Base-by-base conservation (phyloP, 192 early-diverging fungal species). In the Chytriomyces confervae region DNA sequence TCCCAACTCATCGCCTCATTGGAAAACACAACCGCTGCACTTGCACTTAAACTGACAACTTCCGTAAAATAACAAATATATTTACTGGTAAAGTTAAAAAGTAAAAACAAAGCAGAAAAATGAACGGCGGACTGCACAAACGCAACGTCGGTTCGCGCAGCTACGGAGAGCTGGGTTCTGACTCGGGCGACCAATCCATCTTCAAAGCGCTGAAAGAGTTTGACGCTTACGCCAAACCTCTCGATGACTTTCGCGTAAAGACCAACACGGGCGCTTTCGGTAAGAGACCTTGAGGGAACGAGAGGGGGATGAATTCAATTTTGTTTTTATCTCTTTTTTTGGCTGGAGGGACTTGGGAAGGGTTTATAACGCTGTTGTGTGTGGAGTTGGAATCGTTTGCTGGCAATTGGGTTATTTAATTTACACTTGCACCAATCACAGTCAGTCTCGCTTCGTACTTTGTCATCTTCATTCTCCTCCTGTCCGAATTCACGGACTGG, bases 241-340 rank as follows among this genome's bases (percentile, higher is more conserved):
- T 97, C 23, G 97, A 99, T 71, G 95, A 99, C 85, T 97, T 98
- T 86, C 88, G 90, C 62, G 85, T 92, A 20, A 91, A 93, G 78
- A 97, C 95, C 8, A 84, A 86, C 48, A 85, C 91, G 11, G 96
- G 95, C 50, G 95, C 93, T 13, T 69, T 85, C 62, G 89, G 93
- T 93, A 88, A 10, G 72, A 68, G 11, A 45, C 46, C 16, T 57
- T 57, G 16, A 57, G 36, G 36, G 36, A 36, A 36, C 36, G 36
- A 36, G 36, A 2, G 36, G 36, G 36, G 36, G 2, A 4, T 36
- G 36, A 36, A 36, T 36, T 36, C 36, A 36, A 36, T 36, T 36
- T 4, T 4, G 36, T 2, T 36, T 36, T 36, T 36, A 36, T 36
- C 36, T 36, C 36, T 36, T 36, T 36, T 36, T 36, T 36, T 36